These are phyloP conservation scores for Boeremia lycopersici DNA, from an alignment of 2,329 filamentous ascomycete genomes.

Conservation along the genomic window DNA sequence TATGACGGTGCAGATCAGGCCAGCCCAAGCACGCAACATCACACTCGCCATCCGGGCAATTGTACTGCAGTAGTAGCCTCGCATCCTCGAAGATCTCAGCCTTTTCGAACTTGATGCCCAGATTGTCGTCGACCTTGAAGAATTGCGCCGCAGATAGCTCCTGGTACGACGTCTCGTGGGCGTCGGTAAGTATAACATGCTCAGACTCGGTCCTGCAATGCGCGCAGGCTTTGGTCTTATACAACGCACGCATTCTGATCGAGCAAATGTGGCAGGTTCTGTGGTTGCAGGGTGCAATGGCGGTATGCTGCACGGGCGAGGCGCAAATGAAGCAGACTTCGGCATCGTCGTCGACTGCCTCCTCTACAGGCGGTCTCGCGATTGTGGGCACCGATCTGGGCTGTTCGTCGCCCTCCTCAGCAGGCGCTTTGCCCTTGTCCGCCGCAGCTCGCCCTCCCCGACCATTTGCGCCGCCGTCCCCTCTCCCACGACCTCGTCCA, in stretches of 20 bases:
- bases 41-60: conserved; percentile 85
- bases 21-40: conserved; percentile 84
- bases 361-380: conserved; percentile 12
- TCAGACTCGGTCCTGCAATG: conserved; percentile 83
- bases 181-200: conserved; percentile 91
- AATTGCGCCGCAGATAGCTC: conserved; percentile 80
- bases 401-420: conserved; percentile 15
- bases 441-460: conserved; percentile 27
- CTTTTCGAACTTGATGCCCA: conserved; percentile 90
- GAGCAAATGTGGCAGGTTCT: conserved; percentile 96
- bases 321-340: conserved; percentile 98
- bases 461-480: conserved; percentile 38
- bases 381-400: conserved; percentile 9
- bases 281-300: conserved; percentile 93
- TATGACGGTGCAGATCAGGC: conserved; percentile 81
- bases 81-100: conserved; percentile 91
- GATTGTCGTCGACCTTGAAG: conserved; percentile 77
- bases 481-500: conserved; percentile 42
- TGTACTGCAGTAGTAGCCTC: conserved; percentile 84
- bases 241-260: conserved; percentile 86
- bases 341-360: conserved; percentile 47
- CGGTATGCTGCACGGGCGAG: conserved; percentile 83
- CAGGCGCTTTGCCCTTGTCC: conserved; percentile 39
- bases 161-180: conserved; percentile 79
- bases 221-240: conserved; percentile 96